Percentiles rank a stretch among this genome's conserved stretches.
Conservation (phyloP, 169 alveolate genomes). For the Plasmodium malariae region DNA sequence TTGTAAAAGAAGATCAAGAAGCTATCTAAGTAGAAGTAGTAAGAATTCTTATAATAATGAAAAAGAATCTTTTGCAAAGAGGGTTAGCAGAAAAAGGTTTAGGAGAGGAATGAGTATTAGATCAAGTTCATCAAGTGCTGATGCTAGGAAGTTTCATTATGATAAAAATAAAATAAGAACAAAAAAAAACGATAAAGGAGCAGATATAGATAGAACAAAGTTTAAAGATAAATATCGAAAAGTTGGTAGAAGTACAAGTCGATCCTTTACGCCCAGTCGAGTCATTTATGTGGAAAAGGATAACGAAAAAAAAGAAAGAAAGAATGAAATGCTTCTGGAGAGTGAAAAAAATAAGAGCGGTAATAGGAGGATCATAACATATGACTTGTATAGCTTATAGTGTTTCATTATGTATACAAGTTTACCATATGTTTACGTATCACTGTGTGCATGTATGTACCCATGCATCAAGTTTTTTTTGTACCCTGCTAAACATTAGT, state of each 20-base stretch:
- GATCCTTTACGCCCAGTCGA: conserved; percentile 40
- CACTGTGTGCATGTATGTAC: no score
- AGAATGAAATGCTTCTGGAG: conserved; percentile 2
- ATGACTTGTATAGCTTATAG: no score
- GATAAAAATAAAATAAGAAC: conserved; percentile 22
- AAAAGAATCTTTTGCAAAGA: conserved; percentile 8
- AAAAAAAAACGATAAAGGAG: conserved; percentile 15
- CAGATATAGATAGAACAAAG: conserved; percentile 1
- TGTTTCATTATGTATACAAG: no score
- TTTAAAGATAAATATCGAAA: conserved; percentile 4
- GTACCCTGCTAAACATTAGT: no score
- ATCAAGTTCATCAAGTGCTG: conserved; percentile 32
- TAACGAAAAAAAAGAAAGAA: conserved; percentile 15
- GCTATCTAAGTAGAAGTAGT: conserved; percentile 28
- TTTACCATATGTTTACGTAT: no score
- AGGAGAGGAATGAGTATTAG: conserved; percentile 33
- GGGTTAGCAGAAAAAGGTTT: conserved; percentile 20
- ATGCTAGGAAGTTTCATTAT: conserved; percentile 35
- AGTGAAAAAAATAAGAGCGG: neutral
- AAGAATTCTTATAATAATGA: conserved; percentile 9
- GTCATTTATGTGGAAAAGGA: conserved; percentile 42
- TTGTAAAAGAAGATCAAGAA: conserved; percentile 36
- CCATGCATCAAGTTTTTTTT: no score
- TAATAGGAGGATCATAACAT: no score
- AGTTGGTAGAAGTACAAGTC: conserved; percentile 29